Conservation (phyloP, 2,329 filamentous ascomycete genomes). For the Alternaria novae-zelandiae region DNA sequence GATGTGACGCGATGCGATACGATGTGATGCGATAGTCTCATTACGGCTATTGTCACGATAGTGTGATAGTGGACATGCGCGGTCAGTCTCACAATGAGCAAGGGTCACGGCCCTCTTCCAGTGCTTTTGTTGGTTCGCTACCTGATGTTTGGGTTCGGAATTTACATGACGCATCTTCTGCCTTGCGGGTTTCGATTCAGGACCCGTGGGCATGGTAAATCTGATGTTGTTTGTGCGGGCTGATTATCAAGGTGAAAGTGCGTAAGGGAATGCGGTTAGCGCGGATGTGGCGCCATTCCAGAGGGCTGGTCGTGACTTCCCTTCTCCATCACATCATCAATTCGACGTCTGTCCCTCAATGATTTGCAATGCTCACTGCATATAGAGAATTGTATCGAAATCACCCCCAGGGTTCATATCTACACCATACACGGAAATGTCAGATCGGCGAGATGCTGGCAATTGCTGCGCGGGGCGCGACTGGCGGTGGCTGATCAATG, state of each 20-base stretch:
- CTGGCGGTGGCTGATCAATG: neutral
- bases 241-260: neutral
- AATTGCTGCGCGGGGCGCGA: neutral
- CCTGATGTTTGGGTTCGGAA: neutral
- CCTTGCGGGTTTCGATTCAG: neutral
- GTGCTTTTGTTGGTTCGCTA: neutral
- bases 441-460: neutral
- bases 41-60: neutral
- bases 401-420: fast-evolving
- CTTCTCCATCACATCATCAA: neutral
- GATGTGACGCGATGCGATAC: neutral
- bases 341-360: neutral
- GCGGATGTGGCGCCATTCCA: neutral
- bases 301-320: neutral
- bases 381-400: neutral
- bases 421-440: neutral
- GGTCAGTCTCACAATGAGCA: neutral
- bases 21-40: neutral
- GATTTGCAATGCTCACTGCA: neutral
- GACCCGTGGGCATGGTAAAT: neutral
- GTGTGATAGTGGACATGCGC: neutral
- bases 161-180: neutral
- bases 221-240: neutral
- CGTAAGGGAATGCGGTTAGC: neutral
- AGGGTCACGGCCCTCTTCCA: neutral